phyloP scores from a whole-genome alignment of 108 stramenopile genomes.

The Nitzschia sp. region DNA sequence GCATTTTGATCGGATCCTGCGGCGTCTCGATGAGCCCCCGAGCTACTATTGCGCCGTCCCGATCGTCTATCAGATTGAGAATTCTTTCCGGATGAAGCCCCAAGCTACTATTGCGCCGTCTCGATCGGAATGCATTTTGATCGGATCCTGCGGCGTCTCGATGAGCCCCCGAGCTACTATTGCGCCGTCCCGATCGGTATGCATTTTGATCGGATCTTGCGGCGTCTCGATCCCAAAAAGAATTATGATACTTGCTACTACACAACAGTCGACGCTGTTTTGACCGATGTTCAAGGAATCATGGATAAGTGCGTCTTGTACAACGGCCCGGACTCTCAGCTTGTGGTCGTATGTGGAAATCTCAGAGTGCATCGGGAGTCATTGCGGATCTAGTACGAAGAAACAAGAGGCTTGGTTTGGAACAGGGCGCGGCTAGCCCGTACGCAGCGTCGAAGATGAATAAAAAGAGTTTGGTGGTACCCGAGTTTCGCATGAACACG shows the following conservation, averaged over 20 bases:
- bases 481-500: conserved; percentile 3
- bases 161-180: too few relatives aligned
- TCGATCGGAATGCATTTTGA: conserved; percentile 49
- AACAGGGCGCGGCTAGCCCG: neutral
- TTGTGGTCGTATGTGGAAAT: conserved; percentile 25
- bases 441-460: neutral
- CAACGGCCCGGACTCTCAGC: conserved; percentile 51
- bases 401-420: neutral
- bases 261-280: conserved; percentile 42
- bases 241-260: conserved; percentile 37
- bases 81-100: conserved; percentile 45
- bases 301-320: conserved; percentile 59
- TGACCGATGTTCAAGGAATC: conserved; percentile 43
- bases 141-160: conserved; percentile 43
- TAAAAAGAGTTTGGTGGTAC: neutral
- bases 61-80: neutral
- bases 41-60: neutral
- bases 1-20: too few relatives aligned
- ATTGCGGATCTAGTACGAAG: conserved; percentile 6
- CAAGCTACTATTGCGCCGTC: conserved; percentile 55
- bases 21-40: too few relatives aligned
- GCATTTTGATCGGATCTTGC: too few relatives aligned
- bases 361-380: conserved; percentile 4
- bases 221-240: too few relatives aligned
- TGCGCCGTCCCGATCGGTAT: too few relatives aligned